These are phyloP conservation scores for Glycine soja DNA, from an alignment of 306 rosid species.

Conservation along the genomic window DNA sequence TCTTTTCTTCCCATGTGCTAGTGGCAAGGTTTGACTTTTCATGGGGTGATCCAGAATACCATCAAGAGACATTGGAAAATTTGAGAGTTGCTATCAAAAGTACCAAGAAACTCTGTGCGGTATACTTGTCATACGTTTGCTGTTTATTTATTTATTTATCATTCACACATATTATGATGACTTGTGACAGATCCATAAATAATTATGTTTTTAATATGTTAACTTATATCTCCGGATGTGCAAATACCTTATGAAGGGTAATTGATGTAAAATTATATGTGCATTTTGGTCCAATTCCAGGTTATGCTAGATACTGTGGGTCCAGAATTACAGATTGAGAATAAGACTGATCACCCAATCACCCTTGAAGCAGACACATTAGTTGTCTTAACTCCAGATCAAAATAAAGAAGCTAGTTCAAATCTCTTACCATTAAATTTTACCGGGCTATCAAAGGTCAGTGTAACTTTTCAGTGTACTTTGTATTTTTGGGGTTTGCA, in stretches of 20 bases:
- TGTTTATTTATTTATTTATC: slow-evolving; percentile 4
- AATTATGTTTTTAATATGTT: background rate
- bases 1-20: slow-evolving; percentile 47
- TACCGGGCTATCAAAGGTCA: slow-evolving; percentile 82
- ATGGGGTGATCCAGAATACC: slow-evolving; percentile 80
- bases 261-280: slow-evolving; percentile 15
- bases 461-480: slow-evolving; percentile 13
- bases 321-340: slow-evolving; percentile 85
- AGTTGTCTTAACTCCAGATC: slow-evolving; percentile 82
- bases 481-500: slow-evolving; percentile 6
- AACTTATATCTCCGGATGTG: slow-evolving; percentile 8
- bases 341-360: slow-evolving; percentile 69
- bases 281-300: slow-evolving; percentile 54
- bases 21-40: slow-evolving; percentile 92
- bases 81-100: slow-evolving; percentile 66
- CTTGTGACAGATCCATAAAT: background rate
- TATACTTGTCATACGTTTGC: slow-evolving; percentile 44
- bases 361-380: slow-evolving; percentile 72
- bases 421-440: slow-evolving; percentile 80
- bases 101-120: slow-evolving; percentile 83
- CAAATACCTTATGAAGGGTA: slow-evolving; percentile 30
- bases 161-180: too few relatives aligned
- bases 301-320: slow-evolving; percentile 92
- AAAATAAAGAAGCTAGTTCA: slow-evolving; percentile 71
- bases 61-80: slow-evolving; percentile 86